phyloP scores from a whole-genome alignment of 2,329 filamentous ascomycete species.

The Aspergillus neotritici region DNA sequence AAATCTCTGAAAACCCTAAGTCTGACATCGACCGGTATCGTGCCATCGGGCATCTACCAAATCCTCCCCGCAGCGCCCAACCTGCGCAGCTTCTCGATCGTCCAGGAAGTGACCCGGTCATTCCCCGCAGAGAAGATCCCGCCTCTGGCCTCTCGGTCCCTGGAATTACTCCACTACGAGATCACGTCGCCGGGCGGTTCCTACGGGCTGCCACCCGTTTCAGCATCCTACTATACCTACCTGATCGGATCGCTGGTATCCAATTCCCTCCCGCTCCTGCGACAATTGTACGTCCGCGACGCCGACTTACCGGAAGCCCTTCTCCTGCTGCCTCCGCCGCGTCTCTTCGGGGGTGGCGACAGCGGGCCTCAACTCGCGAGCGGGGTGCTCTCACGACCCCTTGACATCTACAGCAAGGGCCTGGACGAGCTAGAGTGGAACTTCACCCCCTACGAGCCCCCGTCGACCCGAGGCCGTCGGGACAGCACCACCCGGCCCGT shows the following conservation, averaged over 20 bases:
- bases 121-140: constrained; percentile 55
- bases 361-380: constrained; percentile 19
- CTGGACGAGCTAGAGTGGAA: constrained; percentile 64
- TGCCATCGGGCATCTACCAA: constrained; percentile 35
- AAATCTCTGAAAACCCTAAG: constrained; percentile 61
- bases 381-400: constrained; percentile 48
- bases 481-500: constrained; percentile 42
- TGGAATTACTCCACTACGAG: constrained; percentile 74
- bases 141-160: constrained; percentile 61
- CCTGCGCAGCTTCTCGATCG: constrained; percentile 48
- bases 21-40: constrained; percentile 65
- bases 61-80: constrained; percentile 39
- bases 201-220: constrained; percentile 49
- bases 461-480: constrained; percentile 30
- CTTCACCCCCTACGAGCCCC: constrained; percentile 56
- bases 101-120: constrained; percentile 51
- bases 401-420: constrained; percentile 63
- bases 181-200: constrained; percentile 58
- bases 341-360: constrained; percentile 44
- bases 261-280: constrained; percentile 66
- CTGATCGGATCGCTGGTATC: constrained; percentile 75
- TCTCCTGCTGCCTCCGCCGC: constrained; percentile 61
- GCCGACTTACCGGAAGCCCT: constrained; percentile 75
- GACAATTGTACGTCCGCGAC: constrained; percentile 79
- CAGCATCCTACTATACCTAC: constrained; percentile 71